A percentile compares a stretch with the other conserved stretches of the same genome.
Evolutionary conservation across 2,329 filamentous ascomycete genomes (phyloP).

Genomic region (Cercospora janseana): DNA sequence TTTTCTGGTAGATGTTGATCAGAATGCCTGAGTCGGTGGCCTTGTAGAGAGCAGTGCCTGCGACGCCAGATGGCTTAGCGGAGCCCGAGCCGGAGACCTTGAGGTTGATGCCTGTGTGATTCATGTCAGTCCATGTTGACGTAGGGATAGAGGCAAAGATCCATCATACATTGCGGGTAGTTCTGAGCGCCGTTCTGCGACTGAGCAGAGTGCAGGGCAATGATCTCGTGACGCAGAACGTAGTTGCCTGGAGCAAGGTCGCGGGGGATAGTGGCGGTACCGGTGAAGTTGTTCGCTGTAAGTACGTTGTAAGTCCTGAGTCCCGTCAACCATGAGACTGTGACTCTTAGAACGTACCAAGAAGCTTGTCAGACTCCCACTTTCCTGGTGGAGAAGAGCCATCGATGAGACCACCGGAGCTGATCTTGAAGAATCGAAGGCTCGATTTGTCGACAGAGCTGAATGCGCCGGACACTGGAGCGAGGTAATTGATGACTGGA

Average conservation of each 20-base stretch:
- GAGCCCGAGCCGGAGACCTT: conserved; percentile 57
- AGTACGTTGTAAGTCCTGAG: neutral
- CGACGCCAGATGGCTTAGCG: conserved; percentile 46
- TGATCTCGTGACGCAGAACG: conserved; percentile 59
- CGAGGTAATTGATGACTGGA: conserved; percentile 64
- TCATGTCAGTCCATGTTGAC: neutral
- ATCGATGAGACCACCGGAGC: conserved; percentile 53
- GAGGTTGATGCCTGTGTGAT: conserved; percentile 54
- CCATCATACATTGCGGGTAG: conserved; percentile 40
- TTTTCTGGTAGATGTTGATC: conserved; percentile 57
- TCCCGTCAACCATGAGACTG: neutral
- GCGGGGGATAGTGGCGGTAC: conserved; percentile 53
- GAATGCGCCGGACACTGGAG: conserved; percentile 58
- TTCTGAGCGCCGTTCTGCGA: conserved; percentile 46
- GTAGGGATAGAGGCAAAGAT: neutral
- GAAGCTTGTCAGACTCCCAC: conserved; percentile 58
- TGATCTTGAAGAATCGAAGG: conserved; percentile 65
- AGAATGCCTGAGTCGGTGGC: conserved; percentile 57
- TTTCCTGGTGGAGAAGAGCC: conserved; percentile 41
- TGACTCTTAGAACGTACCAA: conserved; percentile 30
- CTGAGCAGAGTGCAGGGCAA: conserved; percentile 58
- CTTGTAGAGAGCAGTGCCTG: conserved; percentile 58
- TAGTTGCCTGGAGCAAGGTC: conserved; percentile 58
- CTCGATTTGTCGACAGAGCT: conserved; percentile 52
- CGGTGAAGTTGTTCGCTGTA: conserved; percentile 45